phyloP scores from a whole-genome alignment of 2,329 filamentous ascomycete species.

The Pseudomassariella vexata region DNA sequence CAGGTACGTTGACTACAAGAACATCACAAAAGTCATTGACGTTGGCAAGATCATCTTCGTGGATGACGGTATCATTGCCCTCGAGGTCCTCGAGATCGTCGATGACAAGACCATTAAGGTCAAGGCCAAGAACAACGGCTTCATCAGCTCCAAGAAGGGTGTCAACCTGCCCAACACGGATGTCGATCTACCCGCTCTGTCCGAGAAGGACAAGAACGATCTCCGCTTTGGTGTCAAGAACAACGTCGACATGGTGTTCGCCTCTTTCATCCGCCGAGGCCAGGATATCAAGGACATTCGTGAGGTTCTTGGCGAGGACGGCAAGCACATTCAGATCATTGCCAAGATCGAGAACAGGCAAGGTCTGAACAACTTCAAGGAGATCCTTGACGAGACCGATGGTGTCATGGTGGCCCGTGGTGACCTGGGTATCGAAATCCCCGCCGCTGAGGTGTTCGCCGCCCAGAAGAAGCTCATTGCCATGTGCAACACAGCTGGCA shows the following conservation, averaged over 20 bases:
- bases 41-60: slow-evolving; percentile 93
- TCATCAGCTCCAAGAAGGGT: slow-evolving; percentile 98
- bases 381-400: slow-evolving; percentile 93
- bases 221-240: slow-evolving; percentile 96
- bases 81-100: slow-evolving; percentile 82
- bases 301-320: slow-evolving; percentile 81
- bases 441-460: slow-evolving; percentile 95
- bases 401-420: slow-evolving; percentile 99
- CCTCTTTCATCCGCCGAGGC: slow-evolving; percentile 92
- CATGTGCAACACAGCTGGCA: slow-evolving; percentile 99
- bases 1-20: slow-evolving; percentile 98
- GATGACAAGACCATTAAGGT: slow-evolving; percentile 86
- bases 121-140: slow-evolving; percentile 91
- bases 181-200: slow-evolving; percentile 93
- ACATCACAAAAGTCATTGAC: slow-evolving; percentile 97
- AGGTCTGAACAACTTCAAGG: slow-evolving; percentile 98
- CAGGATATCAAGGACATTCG: slow-evolving; percentile 91
- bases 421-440: slow-evolving; percentile 97
- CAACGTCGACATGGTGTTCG: slow-evolving; percentile 98
- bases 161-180: slow-evolving; percentile 99
- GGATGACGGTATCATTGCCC: slow-evolving; percentile 95
- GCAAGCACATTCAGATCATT: slow-evolving; percentile 97
- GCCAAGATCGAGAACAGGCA: slow-evolving; percentile 99
- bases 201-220: slow-evolving; percentile 96
- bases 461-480: slow-evolving; percentile 99